These are phyloP conservation scores for Pichia norvegensis DNA, from an alignment of 1,139 yeast species.

Conservation along the genomic window DNA sequence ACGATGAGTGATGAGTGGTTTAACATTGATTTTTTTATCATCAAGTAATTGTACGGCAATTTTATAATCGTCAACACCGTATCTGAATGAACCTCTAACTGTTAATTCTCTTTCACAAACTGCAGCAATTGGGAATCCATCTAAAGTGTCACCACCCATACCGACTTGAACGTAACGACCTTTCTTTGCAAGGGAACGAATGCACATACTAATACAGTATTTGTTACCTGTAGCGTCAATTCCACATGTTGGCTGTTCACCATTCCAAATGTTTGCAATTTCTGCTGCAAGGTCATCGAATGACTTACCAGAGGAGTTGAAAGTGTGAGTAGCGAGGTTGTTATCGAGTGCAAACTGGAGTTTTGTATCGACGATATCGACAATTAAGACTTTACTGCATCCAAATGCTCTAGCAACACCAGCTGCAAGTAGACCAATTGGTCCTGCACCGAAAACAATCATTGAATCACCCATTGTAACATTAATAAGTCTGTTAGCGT, in stretches of 20 bases:
- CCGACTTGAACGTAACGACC: slow-evolving; percentile 56
- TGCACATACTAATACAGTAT: slow-evolving; percentile 44
- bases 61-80: slow-evolving; percentile 70
- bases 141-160: slow-evolving; percentile 40
- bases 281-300: slow-evolving; percentile 29
- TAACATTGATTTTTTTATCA: slow-evolving; percentile 54
- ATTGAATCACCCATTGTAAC: slow-evolving; percentile 66
- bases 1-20: slow-evolving; percentile 68
- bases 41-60: slow-evolving; percentile 63
- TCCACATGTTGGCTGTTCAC: slow-evolving; percentile 40
- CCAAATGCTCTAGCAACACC: slow-evolving; percentile 78
- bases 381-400: slow-evolving; percentile 58
- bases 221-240: slow-evolving; percentile 51
- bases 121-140: slow-evolving; percentile 63
- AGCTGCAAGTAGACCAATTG: slow-evolving; percentile 79
- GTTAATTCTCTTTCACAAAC: slow-evolving; percentile 63
- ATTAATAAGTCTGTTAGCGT: slow-evolving; percentile 65
- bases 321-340: slow-evolving; percentile 47
- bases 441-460: slow-evolving; percentile 87
- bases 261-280: slow-evolving; percentile 29
- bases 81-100: slow-evolving; percentile 74
- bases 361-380: slow-evolving; percentile 56
- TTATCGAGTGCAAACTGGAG: slow-evolving; percentile 49
- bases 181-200: slow-evolving; percentile 37
- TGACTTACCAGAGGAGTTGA: slow-evolving; percentile 42